Conservation (phyloP, 495 filamentous ascomycete species). For the Rostrohypoxylon terebratum region DNA sequence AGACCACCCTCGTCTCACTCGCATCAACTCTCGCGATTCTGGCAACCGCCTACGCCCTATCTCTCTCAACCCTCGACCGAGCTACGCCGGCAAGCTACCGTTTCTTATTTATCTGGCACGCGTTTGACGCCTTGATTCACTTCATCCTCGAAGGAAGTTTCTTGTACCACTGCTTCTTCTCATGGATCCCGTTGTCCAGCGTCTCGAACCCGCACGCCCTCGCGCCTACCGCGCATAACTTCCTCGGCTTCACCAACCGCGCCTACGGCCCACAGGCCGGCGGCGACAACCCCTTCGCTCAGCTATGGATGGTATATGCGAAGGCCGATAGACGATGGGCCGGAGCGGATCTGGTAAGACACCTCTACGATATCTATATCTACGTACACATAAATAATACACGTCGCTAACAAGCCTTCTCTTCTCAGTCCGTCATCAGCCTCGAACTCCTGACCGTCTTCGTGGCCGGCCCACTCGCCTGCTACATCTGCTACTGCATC, state of each 20-base stretch:
- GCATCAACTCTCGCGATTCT: slow-evolving; percentile 63
- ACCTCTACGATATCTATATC: background rate
- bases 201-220: slow-evolving; percentile 45
- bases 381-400: too few species aligned
- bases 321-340: slow-evolving; percentile 89
- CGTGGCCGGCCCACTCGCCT: slow-evolving; percentile 76
- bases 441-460: slow-evolving; percentile 89
- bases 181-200: slow-evolving; percentile 61
- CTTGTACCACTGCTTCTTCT: slow-evolving; percentile 92
- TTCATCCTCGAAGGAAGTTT: slow-evolving; percentile 88
- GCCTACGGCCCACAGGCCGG: slow-evolving; percentile 81
- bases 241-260: slow-evolving; percentile 59
- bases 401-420: slow-evolving; percentile 18
- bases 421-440: slow-evolving; percentile 71
- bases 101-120: slow-evolving; percentile 92
- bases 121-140: slow-evolving; percentile 91
- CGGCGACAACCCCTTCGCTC: slow-evolving; percentile 67
- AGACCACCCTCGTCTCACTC: slow-evolving; percentile 66
- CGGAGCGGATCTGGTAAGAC: slow-evolving; percentile 71
- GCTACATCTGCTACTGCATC: slow-evolving; percentile 76
- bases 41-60: slow-evolving; percentile 57
- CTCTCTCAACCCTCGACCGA: slow-evolving; percentile 55
- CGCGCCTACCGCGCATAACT: slow-evolving; percentile 58
- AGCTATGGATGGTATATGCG: slow-evolving; percentile 93
- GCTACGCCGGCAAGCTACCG: slow-evolving; percentile 60